These are phyloP conservation scores for Penicillium antarcticum DNA, from an alignment of 495 filamentous ascomycete genomes.

Conservation along the genomic window DNA sequence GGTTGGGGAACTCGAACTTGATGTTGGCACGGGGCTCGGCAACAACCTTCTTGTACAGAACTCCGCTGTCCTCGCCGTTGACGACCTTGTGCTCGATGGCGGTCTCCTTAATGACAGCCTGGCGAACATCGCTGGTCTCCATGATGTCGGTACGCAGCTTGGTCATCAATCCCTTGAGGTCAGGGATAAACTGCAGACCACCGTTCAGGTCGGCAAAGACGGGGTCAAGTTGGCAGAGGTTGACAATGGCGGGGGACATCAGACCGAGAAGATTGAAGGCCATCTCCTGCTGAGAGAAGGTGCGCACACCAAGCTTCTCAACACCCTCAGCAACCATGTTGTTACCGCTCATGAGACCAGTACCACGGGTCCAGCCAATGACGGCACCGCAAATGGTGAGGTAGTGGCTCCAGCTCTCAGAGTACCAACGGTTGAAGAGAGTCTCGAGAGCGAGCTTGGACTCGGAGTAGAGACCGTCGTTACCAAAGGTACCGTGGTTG, in stretches of 20 bases:
- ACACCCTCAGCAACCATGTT: slow-evolving; percentile 97
- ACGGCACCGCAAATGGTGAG: slow-evolving; percentile 98
- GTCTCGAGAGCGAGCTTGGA: slow-evolving; percentile 97
- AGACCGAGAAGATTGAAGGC: slow-evolving; percentile 97
- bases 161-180: slow-evolving; percentile 93
- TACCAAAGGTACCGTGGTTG: slow-evolving; percentile 98
- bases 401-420: slow-evolving; percentile 96
- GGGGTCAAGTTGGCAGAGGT: slow-evolving; percentile 92
- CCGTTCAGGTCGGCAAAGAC: slow-evolving; percentile 97
- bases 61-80: slow-evolving; percentile 89
- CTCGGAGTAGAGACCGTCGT: slow-evolving; percentile 96
- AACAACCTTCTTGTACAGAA: slow-evolving; percentile 88
- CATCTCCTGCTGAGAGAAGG: slow-evolving; percentile 99
- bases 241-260: slow-evolving; percentile 91
- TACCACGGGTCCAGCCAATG: slow-evolving; percentile 98
- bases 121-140: slow-evolving; percentile 90
- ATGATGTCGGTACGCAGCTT: slow-evolving; percentile 81
- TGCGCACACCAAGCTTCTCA: slow-evolving; percentile 93
- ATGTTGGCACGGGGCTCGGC: slow-evolving; percentile 95
- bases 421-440: slow-evolving; percentile 97
- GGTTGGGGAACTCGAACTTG: slow-evolving; percentile 87
- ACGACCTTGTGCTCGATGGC: slow-evolving; percentile 96
- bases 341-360: slow-evolving; percentile 96
- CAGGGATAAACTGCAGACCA: slow-evolving; percentile 93
- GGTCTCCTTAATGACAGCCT: slow-evolving; percentile 91